phyloP scores from a whole-genome alignment of 2,329 filamentous ascomycete genomes.

The Metarhizium sp. region DNA sequence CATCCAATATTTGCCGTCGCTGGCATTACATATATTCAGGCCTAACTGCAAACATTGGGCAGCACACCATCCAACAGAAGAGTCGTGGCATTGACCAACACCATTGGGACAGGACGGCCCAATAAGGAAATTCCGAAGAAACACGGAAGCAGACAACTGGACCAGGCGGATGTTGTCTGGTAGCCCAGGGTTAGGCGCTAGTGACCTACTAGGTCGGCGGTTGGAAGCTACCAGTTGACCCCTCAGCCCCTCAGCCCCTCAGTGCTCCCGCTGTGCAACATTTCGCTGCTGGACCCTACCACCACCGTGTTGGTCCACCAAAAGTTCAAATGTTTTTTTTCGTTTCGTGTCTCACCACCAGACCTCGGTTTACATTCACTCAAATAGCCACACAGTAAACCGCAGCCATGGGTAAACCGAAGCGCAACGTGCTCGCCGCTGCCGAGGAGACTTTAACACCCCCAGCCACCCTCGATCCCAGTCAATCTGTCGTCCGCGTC shows the following conservation, averaged over 20 bases:
- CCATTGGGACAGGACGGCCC: not conserved
- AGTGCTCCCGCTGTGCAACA: no score
- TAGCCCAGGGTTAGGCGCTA: no score
- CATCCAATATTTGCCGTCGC: no score
- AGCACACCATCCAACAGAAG: no score
- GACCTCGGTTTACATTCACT: no score
- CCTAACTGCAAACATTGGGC: not conserved
- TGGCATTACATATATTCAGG: not conserved
- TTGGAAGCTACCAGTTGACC: no score
- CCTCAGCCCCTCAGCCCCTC: no score
- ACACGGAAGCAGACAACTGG: not conserved
- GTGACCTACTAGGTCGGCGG: no score
- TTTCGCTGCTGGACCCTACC: no score
- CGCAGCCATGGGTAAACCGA: constrained; percentile 32
- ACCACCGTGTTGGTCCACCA: not conserved
- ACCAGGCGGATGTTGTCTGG: no score
- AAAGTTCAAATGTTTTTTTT: not conserved
- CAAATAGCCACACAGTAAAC: not conserved
- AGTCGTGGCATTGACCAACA: not conserved
- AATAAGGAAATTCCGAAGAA: constrained; percentile 3
- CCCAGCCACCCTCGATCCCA: constrained; percentile 47
- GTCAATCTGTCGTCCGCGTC: constrained; percentile 65
- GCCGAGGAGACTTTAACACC: constrained; percentile 60
- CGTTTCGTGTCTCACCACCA: no score
- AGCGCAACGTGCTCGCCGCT: constrained; percentile 68